These are phyloP conservation scores for Fusarium oligoseptatum DNA, from an alignment of 2,329 filamentous ascomycete genomes.

Conservation along the genomic window DNA sequence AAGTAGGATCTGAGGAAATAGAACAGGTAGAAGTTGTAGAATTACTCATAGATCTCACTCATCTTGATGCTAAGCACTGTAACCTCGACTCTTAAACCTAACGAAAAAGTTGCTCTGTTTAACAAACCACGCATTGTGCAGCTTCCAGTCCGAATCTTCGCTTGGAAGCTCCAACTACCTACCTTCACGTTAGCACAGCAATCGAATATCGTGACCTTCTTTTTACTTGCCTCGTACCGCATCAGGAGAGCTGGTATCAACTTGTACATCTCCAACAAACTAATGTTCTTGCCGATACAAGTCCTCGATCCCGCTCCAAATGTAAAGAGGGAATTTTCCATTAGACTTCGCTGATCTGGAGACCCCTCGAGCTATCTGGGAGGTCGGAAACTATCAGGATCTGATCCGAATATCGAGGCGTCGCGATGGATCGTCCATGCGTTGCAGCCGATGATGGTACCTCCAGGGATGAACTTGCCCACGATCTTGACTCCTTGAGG, in stretches of 20 bases:
- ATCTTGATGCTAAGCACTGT: not conserved
- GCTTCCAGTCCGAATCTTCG: not conserved
- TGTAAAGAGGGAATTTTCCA: slow-evolving; percentile 55
- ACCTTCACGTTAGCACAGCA: not conserved
- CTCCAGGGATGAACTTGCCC: slow-evolving; percentile 71
- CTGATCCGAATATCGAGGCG: slow-evolving; percentile 74
- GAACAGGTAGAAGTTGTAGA: not conserved
- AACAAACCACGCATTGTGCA: slow-evolving; percentile 27
- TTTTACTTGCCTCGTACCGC: slow-evolving; percentile 12
- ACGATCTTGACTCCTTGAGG: slow-evolving; percentile 71
- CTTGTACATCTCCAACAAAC: slow-evolving; percentile 72
- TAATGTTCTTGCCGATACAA: slow-evolving; percentile 77
- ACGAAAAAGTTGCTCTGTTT: slow-evolving; percentile 14
- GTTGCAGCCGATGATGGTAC: slow-evolving; percentile 80
- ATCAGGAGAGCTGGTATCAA: slow-evolving; percentile 58
- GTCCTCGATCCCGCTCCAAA: slow-evolving; percentile 79
- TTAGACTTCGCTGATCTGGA: slow-evolving; percentile 52
- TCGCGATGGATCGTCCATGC: slow-evolving; percentile 81
- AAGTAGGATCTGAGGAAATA: not conserved
- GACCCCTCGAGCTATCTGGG: slow-evolving; percentile 67
- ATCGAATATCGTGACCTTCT: no score
- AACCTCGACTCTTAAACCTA: not conserved
- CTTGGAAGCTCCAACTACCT: not conserved
- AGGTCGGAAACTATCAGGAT: slow-evolving; percentile 71
- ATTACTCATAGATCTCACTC: not conserved